Evolutionary conservation across 345 rosid genomes (phyloP).

Genomic region (Dipteronia dyeriana): DNA sequence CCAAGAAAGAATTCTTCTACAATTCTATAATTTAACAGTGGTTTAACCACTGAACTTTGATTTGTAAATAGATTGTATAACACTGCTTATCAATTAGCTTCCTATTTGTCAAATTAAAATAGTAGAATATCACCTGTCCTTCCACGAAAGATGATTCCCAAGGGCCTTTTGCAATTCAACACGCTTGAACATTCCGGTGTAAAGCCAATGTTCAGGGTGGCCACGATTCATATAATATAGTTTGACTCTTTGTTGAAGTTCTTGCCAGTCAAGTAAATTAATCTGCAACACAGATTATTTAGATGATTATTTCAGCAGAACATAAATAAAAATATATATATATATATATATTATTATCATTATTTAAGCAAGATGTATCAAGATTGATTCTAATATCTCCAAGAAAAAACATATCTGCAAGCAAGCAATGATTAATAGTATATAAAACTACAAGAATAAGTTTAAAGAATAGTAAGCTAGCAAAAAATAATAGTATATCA

Average conservation of each 20-base stretch:
- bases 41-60: background rate
- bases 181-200: constrained; percentile 74
- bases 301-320: constrained; percentile 18
- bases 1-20: background rate
- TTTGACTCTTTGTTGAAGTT: constrained; percentile 72
- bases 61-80: background rate
- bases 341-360: background rate
- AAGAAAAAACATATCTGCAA: background rate
- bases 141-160: constrained; percentile 99
- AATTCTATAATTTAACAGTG: background rate
- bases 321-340: background rate
- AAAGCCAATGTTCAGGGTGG: constrained; percentile 88
- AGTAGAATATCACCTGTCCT: constrained; percentile 65
- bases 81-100: constrained; percentile 3
- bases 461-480: background rate
- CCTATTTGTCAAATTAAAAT: background rate
- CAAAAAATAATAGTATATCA: too few species aligned
- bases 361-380: background rate
- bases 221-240: constrained; percentile 66
- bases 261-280: constrained; percentile 73
- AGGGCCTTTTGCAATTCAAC: constrained; percentile 86
- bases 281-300: constrained; percentile 48
- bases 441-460: background rate
- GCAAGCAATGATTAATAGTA: background rate
- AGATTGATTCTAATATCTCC: background rate